These are phyloP conservation scores for Aspergillus clavatus DNA, from an alignment of 2,329 filamentous ascomycete genomes.

Conservation along the genomic window DNA sequence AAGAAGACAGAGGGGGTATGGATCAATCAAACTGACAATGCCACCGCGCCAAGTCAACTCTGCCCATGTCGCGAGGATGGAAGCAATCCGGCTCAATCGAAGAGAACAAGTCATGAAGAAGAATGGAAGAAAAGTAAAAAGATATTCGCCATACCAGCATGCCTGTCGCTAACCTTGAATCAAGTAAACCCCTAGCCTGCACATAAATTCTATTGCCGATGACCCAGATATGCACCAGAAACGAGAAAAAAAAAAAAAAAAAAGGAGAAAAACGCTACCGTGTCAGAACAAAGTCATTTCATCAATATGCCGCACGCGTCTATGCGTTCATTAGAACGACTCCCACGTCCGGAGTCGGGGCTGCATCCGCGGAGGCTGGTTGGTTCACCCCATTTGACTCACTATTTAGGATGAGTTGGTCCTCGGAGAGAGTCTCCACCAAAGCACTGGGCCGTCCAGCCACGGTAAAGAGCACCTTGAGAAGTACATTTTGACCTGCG, in stretches of 20 bases:
- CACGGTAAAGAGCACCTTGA: slow-evolving; percentile 37
- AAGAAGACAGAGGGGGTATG: background rate
- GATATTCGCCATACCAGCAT: background rate
- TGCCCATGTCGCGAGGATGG: background rate
- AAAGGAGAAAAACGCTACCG: background rate
- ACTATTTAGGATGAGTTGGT: slow-evolving; percentile 26
- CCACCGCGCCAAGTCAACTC: background rate
- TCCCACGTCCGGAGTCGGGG: slow-evolving; percentile 25
- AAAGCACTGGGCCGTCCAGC: slow-evolving; percentile 27
- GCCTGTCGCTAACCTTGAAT: slow-evolving; percentile 12
- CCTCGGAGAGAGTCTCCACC: slow-evolving; percentile 31
- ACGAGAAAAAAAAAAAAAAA: slow-evolving; percentile 2
- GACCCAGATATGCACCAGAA: slow-evolving; percentile 14
- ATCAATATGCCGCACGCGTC: background rate
- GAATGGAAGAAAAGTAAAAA: slow-evolving; percentile 1
- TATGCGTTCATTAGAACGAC: slow-evolving; percentile 34
- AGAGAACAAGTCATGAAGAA: background rate
- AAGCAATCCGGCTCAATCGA: too few relatives aligned
- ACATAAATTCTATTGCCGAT: slow-evolving; percentile 15
- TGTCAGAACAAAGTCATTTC: slow-evolving; percentile 1
- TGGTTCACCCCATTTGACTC: slow-evolving; percentile 22
- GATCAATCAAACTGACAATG: background rate
- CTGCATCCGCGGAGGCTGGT: slow-evolving; percentile 16
- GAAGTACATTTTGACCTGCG: slow-evolving; percentile 23
- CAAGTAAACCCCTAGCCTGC: slow-evolving; percentile 14